phyloP scores from a whole-genome alignment of 768 basidiomycete genomes.

The Tylopilus sp. region DNA sequence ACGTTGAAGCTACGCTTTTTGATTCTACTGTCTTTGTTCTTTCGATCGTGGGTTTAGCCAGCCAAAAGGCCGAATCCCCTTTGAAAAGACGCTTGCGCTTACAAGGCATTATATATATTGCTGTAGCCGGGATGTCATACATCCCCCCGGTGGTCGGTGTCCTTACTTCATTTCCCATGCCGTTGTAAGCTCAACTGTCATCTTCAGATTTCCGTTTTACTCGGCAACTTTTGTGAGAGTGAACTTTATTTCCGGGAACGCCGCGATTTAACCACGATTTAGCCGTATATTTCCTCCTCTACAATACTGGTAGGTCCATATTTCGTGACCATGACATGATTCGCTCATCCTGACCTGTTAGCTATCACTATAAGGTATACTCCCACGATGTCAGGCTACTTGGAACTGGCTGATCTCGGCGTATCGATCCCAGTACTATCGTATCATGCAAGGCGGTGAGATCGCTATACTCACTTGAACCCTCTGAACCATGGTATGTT shows the following conservation, averaged over 20 bases:
- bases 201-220: constrained; percentile 7
- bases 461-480: constrained; percentile 1
- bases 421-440: neutral
- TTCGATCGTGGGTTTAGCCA: constrained; percentile 14
- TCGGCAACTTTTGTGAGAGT: constrained; percentile 4
- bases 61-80: constrained; percentile 5
- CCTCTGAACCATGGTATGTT: constrained; percentile 3
- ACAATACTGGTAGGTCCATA: constrained; percentile 1
- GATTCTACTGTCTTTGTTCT: constrained; percentile 21
- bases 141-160: constrained; percentile 10
- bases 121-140: constrained; percentile 10
- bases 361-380: constrained; percentile 11
- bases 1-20: constrained; percentile 11
- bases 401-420: neutral
- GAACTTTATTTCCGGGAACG: neutral
- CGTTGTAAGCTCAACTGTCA: neutral
- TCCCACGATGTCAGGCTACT: neutral
- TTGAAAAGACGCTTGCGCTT: constrained; percentile 13
- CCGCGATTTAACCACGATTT: neutral
- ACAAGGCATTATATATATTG: constrained; percentile 20
- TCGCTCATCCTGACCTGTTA: constrained; percentile 4
- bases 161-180: neutral
- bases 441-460: constrained; percentile 12
- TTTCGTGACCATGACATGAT: neutral
- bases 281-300: neutral